Conservation (phyloP, 2,329 filamentous ascomycete species). For the Metarhizium rileyi region DNA sequence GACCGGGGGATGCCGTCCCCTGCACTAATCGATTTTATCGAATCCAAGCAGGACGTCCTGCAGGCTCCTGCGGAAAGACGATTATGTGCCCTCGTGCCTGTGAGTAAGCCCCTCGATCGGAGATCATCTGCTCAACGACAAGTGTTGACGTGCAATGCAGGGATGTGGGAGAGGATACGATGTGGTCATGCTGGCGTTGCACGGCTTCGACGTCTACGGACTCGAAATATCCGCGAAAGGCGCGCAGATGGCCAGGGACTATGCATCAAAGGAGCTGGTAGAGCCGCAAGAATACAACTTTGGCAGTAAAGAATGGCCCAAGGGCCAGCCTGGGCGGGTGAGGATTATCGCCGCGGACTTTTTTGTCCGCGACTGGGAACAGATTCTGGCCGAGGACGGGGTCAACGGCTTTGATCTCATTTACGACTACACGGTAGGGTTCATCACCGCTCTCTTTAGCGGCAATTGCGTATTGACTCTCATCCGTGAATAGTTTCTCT, state of each 20-base stretch:
- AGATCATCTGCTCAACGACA: background rate
- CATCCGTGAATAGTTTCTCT: background rate
- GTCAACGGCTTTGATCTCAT: conserved; percentile 3
- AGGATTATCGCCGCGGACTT: conserved; percentile 4
- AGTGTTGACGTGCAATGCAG: background rate
- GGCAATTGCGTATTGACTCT: background rate
- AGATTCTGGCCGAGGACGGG: background rate
- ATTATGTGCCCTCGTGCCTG: conserved; percentile 2
- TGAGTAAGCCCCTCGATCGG: background rate
- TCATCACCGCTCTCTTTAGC: background rate
- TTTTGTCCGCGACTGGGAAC: conserved; percentile 3
- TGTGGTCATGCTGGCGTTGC: conserved; percentile 7
- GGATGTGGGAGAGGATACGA: conserved; percentile 6
- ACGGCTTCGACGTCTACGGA: conserved; percentile 6
- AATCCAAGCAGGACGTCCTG: background rate
- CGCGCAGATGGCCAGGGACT: conserved; percentile 2
- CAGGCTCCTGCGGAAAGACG: background rate
- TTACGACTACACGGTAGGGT: conserved; percentile 5
- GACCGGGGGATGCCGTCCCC: conserved; percentile 4
- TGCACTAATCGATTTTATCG: conserved; percentile 4
- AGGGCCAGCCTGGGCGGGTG: background rate
- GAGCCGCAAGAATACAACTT: conserved; percentile 2
- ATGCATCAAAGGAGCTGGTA: background rate
- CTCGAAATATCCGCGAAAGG: conserved; percentile 6
- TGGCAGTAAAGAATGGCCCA: background rate